These are phyloP conservation scores for Chalara sp. DNA, from an alignment of 2,329 filamentous ascomycete genomes.

Conservation along the genomic window DNA sequence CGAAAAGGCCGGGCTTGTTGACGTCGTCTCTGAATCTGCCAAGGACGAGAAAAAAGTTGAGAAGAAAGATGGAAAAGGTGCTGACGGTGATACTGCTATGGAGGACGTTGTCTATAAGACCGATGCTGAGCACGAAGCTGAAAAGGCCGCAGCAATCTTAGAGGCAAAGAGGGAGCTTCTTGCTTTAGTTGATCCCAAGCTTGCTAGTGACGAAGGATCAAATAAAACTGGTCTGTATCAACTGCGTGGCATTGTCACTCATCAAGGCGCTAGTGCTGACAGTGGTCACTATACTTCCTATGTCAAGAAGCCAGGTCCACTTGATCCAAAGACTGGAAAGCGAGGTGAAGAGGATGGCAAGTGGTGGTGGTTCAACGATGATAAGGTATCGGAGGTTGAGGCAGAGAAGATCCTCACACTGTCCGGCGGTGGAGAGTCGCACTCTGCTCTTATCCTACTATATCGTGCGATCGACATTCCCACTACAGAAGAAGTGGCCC, in stretches of 20 bases:
- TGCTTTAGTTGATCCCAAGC: slow-evolving; percentile 65
- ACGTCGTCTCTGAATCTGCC: slow-evolving; percentile 31
- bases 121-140: slow-evolving; percentile 85
- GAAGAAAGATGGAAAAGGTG: slow-evolving; percentile 33
- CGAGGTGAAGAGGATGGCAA: slow-evolving; percentile 78
- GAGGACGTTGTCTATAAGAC: slow-evolving; percentile 64
- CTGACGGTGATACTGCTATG: slow-evolving; percentile 68
- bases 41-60: slow-evolving; percentile 39
- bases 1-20: slow-evolving; percentile 39
- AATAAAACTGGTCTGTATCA: slow-evolving; percentile 96
- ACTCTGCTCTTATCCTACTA: slow-evolving; percentile 74
- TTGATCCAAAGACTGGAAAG: slow-evolving; percentile 72
- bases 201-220: slow-evolving; percentile 70
- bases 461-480: slow-evolving; percentile 71
- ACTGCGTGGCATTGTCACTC: slow-evolving; percentile 86
- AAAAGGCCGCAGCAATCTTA: slow-evolving; percentile 68
- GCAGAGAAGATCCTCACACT: slow-evolving; percentile 86
- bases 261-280: slow-evolving; percentile 93
- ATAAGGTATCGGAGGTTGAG: slow-evolving; percentile 89
- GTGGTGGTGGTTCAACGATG: slow-evolving; percentile 99
- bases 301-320: slow-evolving; percentile 77
- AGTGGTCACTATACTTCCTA: slow-evolving; percentile 98
- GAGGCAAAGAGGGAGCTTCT: slow-evolving; percentile 84
- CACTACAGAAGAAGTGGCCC: slow-evolving; percentile 38
- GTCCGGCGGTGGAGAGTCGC: slow-evolving; percentile 81